Base-by-base conservation (phyloP, 1,139 yeast species). In the Trichomonascaceae sp. region DNA sequence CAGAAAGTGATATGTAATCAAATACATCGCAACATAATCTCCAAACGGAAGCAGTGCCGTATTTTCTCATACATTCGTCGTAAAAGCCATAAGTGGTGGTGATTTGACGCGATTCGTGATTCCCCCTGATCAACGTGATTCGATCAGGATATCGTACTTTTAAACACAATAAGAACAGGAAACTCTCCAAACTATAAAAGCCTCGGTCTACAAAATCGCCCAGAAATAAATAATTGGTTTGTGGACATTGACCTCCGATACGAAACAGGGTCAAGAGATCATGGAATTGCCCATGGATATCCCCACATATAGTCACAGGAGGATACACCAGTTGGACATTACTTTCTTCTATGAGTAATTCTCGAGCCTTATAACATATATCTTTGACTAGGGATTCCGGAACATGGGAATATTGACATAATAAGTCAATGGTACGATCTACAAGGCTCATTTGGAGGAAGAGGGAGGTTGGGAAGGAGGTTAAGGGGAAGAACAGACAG, bases 61-160 rank as follows among this genome's bases (percentile, higher is more conserved):
- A 93, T 70, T 93, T 93, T 61, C 97, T 78, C 66, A 91, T 79
- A 65, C 98, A 90, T 71, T 93, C 99, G 71, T 93, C 99, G 70
- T 93, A 93, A 70, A 93, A 93, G 12, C 99, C 99, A 69, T 93
- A 93, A 24, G 93, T 96, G 63, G 91, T 95, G n/a, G 99, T 93
- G 66, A 93, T 93, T 70, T 93, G 98, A 62, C 99, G 80, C 38
- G 96, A 86, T 71, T 93, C 99, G 71, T 93, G 99, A 70, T 93
- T 93, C 36, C 99, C 99, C 66, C 99, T 81, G 55, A 93, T 85
- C 59, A 93, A 80, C 17, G 96, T 89, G 64, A 93, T 87, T 70
- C 98, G 78, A 69, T 89, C 95, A n/a, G 99, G 99, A 69, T 85
- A 93, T 66, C 97, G 78, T 44, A 89, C 88, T 71, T 93, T 93